Base-by-base conservation (phyloP, 495 filamentous ascomycete species). In the Tricharina praecox region DNA sequence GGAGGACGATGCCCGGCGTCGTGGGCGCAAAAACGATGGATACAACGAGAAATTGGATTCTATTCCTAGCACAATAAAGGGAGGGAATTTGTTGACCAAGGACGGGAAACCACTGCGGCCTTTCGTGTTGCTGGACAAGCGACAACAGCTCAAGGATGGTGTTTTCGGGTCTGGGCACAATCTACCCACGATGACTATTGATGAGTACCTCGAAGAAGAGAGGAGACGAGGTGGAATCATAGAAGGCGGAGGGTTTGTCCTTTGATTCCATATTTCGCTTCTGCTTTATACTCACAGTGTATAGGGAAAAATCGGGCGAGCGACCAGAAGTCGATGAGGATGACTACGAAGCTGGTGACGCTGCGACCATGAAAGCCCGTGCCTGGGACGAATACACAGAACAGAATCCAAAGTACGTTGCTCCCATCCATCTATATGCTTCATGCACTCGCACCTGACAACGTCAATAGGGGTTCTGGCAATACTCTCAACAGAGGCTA, bases 151-250 rank as follows among this genome's bases (percentile, higher is more conserved):
- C 33, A 78, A 78, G 45, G 67, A 78, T 38, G 85, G 87, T 3
- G 88, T 96, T 2, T 97, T 97, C 63, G 73, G 80, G 45, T 75
- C 86, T 2, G 82, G 87, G 5, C 90, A 97, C 62, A 94, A 81
- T 63, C 66, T 97, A 34, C 90, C 90, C 7, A 96, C 92, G 0
- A 96, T 96, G 90, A 82, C 76, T 0, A 96, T 97, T 50, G 92
- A 97, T 53, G 90, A 97, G 63, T 96, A 96, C 59, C 67, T 97
- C 13, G 88, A 88, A 38, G 90, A 97, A 66, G 90, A 97, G 63
- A 70, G 77, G 50, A 70, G 73, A 50, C 68, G 81, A 59, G 92
- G 92, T 7, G 84, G 84, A n/a, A 81, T 97, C 19, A 79, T 94
- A 45, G 79, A 94, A 60, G 87, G 86, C 23, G 90, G 90, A 34